These are phyloP conservation scores for Leccinum rimulosum DNA, from an alignment of 768 basidiomycete genomes.

Conservation along the genomic window DNA sequence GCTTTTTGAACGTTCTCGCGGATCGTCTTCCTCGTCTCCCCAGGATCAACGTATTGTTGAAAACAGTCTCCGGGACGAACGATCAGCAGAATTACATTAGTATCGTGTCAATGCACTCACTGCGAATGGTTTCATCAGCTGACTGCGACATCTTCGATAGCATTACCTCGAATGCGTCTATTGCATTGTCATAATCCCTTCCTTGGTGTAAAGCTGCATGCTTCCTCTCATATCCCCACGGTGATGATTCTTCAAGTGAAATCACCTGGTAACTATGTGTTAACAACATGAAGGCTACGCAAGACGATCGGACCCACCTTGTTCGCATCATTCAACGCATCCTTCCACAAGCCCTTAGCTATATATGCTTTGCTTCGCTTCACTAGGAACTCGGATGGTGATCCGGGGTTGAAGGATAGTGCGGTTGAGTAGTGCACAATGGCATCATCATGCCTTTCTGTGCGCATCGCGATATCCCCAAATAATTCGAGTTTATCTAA, in stretches of 20 bases:
- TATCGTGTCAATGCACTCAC: no score
- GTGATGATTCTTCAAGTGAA: neutral
- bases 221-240: neutral
- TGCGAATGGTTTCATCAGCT: no score
- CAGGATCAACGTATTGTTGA: neutral
- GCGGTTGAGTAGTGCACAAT: neutral
- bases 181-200: no score
- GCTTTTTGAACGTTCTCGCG: neutral
- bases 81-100: no score
- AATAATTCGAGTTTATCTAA: neutral
- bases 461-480: neutral
- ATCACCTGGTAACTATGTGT: neutral
- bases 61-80: no score
- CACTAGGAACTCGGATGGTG: neutral
- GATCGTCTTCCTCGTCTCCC: neutral
- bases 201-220: no score
- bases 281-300: neutral
- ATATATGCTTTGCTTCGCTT: neutral
- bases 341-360: neutral
- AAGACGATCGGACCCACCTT: neutral
- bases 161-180: no score
- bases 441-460: neutral
- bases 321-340: slow-evolving; percentile 1
- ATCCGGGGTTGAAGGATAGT: neutral
- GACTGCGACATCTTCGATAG: no score